Conservation (phyloP, 306 rosid species). For the Vicia faba region DNA sequence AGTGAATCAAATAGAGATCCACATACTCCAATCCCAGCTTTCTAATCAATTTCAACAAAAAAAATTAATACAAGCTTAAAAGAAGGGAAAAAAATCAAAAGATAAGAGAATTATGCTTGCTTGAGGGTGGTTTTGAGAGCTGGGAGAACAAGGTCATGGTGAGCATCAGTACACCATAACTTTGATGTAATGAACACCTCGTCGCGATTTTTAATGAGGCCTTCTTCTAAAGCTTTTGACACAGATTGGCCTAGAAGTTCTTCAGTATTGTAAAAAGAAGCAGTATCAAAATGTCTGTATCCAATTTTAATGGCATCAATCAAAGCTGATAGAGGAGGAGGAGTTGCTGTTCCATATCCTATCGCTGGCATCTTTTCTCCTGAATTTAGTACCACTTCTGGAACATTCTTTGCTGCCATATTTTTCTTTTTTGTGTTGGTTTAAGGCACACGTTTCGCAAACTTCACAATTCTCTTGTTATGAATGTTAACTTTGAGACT, state of each 20-base stretch:
- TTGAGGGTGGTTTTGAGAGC: slow-evolving; percentile 45
- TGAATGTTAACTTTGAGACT: background rate
- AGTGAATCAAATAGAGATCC: slow-evolving; percentile 7
- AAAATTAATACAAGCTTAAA: background rate
- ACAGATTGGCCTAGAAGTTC: slow-evolving; percentile 37
- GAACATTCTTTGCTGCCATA: slow-evolving; percentile 9
- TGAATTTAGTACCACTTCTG: slow-evolving; percentile 23
- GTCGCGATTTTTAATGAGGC: slow-evolving; percentile 42
- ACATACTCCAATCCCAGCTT: slow-evolving; percentile 13
- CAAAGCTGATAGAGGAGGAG: slow-evolving; percentile 10
- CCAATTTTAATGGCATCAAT: slow-evolving; percentile 28
- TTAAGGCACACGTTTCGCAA: background rate
- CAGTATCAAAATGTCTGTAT: slow-evolving; percentile 39
- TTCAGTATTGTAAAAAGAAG: slow-evolving; percentile 35
- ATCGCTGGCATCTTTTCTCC: slow-evolving; percentile 32
- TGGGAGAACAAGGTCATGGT: slow-evolving; percentile 51
- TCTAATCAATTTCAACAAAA: background rate
- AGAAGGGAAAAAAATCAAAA: background rate
- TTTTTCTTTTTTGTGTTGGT: background rate
- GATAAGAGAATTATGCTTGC: slow-evolving; percentile 9
- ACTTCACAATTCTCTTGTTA: background rate
- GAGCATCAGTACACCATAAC: slow-evolving; percentile 43
- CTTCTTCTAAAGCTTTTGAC: slow-evolving; percentile 32
- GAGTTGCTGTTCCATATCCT: slow-evolving; percentile 31
- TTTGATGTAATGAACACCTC: slow-evolving; percentile 54